These are phyloP conservation scores for Wallacemonas sp. DNA, from an alignment of 208 protist genomes.

Conservation along the genomic window DNA sequence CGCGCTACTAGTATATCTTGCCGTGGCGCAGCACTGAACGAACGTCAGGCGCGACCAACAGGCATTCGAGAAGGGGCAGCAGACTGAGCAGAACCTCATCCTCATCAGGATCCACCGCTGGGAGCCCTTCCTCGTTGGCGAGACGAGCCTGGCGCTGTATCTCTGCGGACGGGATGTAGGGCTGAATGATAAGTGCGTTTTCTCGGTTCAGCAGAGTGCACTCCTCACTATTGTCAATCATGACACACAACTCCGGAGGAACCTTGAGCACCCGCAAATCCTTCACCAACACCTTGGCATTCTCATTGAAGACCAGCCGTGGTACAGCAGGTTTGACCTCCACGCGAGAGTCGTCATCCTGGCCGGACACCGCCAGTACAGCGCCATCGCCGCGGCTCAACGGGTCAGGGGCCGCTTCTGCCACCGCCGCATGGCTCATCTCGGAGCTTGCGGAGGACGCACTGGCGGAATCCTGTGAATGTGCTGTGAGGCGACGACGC, in stretches of 20 bases:
- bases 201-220: slow-evolving; percentile 76
- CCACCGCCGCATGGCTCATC: neutral
- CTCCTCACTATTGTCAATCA: slow-evolving; percentile 88
- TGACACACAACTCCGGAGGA: slow-evolving; percentile 78
- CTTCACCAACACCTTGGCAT: slow-evolving; percentile 74
- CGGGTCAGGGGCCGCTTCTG: neutral
- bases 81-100: slow-evolving; percentile 77
- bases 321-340: neutral
- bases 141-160: slow-evolving; percentile 8
- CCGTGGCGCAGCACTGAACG: slow-evolving; percentile 77
- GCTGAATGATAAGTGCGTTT: slow-evolving; percentile 77
- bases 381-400: neutral
- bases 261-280: slow-evolving; percentile 83
- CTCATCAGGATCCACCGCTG: slow-evolving; percentile 19
- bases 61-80: slow-evolving; percentile 73
- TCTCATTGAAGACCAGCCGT: slow-evolving; percentile 36
- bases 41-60: slow-evolving; percentile 83
- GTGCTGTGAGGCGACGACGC: neutral
- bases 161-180: slow-evolving; percentile 65
- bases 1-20: slow-evolving; percentile 53
- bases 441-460: too few species aligned
- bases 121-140: slow-evolving; percentile 20
- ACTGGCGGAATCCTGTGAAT: neutral
- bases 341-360: neutral
- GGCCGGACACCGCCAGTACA: too few species aligned